A percentile compares a stretch with the other conserved stretches of the same genome.
Conservation (phyloP, 2,329 filamentous ascomycete species). For the Diaporthe nobilis region DNA sequence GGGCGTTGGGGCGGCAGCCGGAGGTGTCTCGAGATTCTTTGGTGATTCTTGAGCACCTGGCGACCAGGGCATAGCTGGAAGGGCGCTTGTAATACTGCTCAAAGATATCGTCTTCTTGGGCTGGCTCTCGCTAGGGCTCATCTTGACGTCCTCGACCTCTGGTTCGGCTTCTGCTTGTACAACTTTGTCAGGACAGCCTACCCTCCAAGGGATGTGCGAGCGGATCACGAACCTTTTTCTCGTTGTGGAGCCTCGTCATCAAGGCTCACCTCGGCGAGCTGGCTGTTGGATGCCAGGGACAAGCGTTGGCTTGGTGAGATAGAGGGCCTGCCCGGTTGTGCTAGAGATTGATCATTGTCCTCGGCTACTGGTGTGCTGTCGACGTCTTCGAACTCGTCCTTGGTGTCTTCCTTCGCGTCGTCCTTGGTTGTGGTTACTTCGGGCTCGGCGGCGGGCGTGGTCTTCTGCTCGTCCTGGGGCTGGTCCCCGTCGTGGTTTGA, state of each 20-base stretch:
- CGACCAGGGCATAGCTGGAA: conserved; percentile 82
- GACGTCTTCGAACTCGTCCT: conserved; percentile 47
- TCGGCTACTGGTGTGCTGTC: conserved; percentile 42
- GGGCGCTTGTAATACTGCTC: conserved; percentile 79
- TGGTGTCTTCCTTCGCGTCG: conserved; percentile 51
- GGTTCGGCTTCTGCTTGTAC: conserved; percentile 14
- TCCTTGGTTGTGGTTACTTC: conserved; percentile 49
- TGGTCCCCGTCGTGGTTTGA: conserved; percentile 44
- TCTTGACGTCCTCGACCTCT: conserved; percentile 47
- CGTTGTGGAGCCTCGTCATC: conserved; percentile 66
- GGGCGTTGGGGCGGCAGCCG: conserved; percentile 50
- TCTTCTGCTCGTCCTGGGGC: conserved; percentile 42
- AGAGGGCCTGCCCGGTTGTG: conserved; percentile 52
- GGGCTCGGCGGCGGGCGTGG: conserved; percentile 18
- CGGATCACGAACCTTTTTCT: conserved; percentile 44
- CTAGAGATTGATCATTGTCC: conserved; percentile 38
- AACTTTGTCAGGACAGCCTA: conserved; percentile 37
- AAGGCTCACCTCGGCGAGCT: conserved; percentile 75
- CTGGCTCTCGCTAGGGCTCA: conserved; percentile 56
- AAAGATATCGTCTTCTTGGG: conserved; percentile 73
- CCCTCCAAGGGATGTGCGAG: not conserved
- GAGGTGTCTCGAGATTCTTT: conserved; percentile 54
- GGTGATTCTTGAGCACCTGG: conserved; percentile 67
- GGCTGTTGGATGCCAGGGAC: conserved; percentile 59
- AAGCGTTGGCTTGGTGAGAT: conserved; percentile 57